Conservation (phyloP, 2,329 filamentous ascomycete genomes). For the Capronia epimyces region DNA sequence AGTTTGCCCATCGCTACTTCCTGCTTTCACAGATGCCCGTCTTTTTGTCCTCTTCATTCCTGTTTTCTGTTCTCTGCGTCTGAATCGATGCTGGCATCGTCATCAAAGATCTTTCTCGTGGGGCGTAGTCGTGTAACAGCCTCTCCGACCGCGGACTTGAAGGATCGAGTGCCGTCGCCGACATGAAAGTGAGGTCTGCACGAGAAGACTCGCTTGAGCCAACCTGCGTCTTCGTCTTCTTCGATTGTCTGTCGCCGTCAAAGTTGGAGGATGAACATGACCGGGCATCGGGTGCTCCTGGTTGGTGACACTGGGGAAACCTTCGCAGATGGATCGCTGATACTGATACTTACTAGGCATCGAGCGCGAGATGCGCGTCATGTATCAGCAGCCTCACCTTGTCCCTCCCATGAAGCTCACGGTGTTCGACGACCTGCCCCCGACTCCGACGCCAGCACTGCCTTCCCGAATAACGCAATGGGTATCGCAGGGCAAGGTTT, state of each 20-base stretch:
- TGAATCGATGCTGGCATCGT: constrained; percentile 22
- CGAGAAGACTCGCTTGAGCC: constrained; percentile 21
- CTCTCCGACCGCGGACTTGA: constrained; percentile 6
- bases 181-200: constrained; percentile 13
- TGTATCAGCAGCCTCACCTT: constrained; percentile 42
- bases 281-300: background rate
- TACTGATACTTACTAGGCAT: constrained; percentile 31
- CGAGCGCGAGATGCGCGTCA: constrained; percentile 42
- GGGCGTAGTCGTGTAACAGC: constrained; percentile 9
- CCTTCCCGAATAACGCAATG: constrained; percentile 35
- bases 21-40: constrained; percentile 2
- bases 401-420: constrained; percentile 44
- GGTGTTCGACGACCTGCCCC: constrained; percentile 39
- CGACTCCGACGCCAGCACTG: constrained; percentile 31
- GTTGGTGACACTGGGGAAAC: background rate
- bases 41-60: background rate
- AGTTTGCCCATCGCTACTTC: constrained; percentile 7
- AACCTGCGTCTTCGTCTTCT: constrained; percentile 15
- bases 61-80: background rate
- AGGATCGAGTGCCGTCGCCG: background rate
- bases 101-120: background rate
- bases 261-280: background rate
- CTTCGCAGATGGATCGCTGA: constrained; percentile 8
- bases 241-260: constrained; percentile 21
- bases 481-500: constrained; percentile 38